Base-by-base conservation (phyloP, 2,329 filamentous ascomycete species). In the Aspergillus quadricinctus region DNA sequence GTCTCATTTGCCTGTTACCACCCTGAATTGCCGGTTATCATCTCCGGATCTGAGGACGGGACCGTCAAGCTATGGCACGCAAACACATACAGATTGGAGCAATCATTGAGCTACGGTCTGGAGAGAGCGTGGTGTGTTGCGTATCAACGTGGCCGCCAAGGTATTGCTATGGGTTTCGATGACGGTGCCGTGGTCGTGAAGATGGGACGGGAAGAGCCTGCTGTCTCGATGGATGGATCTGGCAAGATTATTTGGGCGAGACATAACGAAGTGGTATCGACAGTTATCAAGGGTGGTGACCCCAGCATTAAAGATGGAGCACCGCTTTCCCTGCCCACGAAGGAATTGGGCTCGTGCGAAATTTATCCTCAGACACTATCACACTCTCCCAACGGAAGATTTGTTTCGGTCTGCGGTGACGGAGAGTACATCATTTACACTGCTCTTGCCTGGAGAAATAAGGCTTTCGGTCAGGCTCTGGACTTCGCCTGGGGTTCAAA, bases 391-490 rank as follows among this genome's bases (percentile, higher is more conserved):
- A 99, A 99, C 66, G 92, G 92, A 52, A 86, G 92, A 58, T 94
- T 94, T 64, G 90, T 94, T 50, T 89, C 89, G 19, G 88, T 92
- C 2, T 97, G 93, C 64, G 94, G 94, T 63, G 94, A 99, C 72
- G 94, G 94, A 60, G 94, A 99, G 76, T 99, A 97, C 78, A 97
- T 97, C 73, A 96, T 97, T 68, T 97, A 97, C 79, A 97, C 94
- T 28, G 92, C 94, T 55, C 83, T 97, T 57, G 93, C 93, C 3
- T 96, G 95, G 84, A 87, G 94, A 72, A 97, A 99, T 77, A 97
- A 97, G 79, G 92, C 92, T 3, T 99, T 99, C 69, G 94, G 94
- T 23, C 92, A 90, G 43, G 94, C 93, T 6, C 79, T 97, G 52
- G 94, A 99, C 76, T 99, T 99, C 73, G 92, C 90, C 10, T 99